Evolutionary conservation across 2,329 filamentous ascomycete species (phyloP), one percentile per base, ranked within the genome.

Genomic region (Fusarium austroafricanum): DNA sequence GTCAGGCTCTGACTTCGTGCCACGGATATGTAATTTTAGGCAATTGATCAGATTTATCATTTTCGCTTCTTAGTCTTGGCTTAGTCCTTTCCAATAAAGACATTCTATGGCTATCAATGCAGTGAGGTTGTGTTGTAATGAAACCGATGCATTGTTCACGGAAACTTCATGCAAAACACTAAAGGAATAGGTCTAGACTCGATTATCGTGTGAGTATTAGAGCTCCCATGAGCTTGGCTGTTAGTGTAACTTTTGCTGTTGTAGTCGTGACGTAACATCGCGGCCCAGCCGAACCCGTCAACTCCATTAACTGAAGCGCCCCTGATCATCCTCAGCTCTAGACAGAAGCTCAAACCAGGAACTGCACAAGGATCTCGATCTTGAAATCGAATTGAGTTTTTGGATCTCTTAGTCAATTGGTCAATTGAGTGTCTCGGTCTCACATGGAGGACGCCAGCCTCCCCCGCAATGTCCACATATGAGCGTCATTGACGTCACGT

Each of bases 401-500:
- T 3, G 29, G 10, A 2, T 31, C 29, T 31, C 12, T 12, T 12
- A 31, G 29, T 31, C 29, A 31, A 39, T 56, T 69, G 65, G 65
- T 11, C 61, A 68, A 68, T 68, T 68, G 18, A 17, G 20, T 10
- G 18, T 39, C 18, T 26, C 42, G 38, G 51, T 51, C 47, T 54
- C 31, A 31, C 43, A 18, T 59, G 65, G 55, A 33, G 47, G 49
- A 66, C 26, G 61, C 15, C 61, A 65, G 29, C 8, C 17, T 23
- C 38, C 66, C 66, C 67, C 57, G 52, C 62, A 70, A 67, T 70
- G 62, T 70, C 46, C 57, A 42, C 58, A 67, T 67, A 55, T 46
- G 51, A 58, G 67, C 67, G 60, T 71, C 70, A 68, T 71, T 71
- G 72, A 74, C 72, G 72, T 74, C 72, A 74, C 35, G 26, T 47